Evolutionary conservation across 331 rosid genomes (phyloP), one percentile per base, ranked within the genome.

Genomic region (Cydonia oblonga): DNA sequence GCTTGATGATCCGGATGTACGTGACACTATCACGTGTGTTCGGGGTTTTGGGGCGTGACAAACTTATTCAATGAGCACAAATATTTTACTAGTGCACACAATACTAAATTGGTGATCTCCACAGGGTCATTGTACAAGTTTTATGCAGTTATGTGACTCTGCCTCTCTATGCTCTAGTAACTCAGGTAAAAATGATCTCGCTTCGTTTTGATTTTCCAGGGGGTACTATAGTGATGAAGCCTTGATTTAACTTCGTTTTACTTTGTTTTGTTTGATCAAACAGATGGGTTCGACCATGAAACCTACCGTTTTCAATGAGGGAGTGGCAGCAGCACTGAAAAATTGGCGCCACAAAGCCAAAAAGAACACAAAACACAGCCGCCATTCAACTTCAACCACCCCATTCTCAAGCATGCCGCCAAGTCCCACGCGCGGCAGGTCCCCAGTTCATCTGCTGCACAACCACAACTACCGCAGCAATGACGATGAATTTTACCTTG

Each of bases 201-300:
- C 23, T 64, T 29, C 62, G 12, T 13, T 59, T 12, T 60, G 20
- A 60, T 25, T 24, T 26, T 26, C 28, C 32, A 7, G 29, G 25
- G 35, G 26, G 15, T 5, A 56, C 8, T 1, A 11, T 7, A 11
- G 7, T 10, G 23, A 22, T 9, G 15, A 22, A 57, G 29, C 26
- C 62, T 23, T 18, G 46, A 24, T 60, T 23, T 22, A 68, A 24
- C 52, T 9, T 59, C 18, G 64, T 61, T 60, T 30, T 24, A 44
- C 73, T 28, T 5, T 35, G 7, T 29, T 68, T 20, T 66, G 18
- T 77, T 79, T 69, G 76, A 54, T 26, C 0, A 60, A 30, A 19
- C 84, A 93, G 97, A 93, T 93, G 98, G 98, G 98, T 6, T 64
- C 96, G 19, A 83, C 62, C 30, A 88, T 90, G 97, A 93, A 66